Evolutionary conservation across 2,329 filamentous ascomycete species (phyloP), one percentile per base, ranked within the genome.

Genomic region (Sclerotinia spermophila): DNA sequence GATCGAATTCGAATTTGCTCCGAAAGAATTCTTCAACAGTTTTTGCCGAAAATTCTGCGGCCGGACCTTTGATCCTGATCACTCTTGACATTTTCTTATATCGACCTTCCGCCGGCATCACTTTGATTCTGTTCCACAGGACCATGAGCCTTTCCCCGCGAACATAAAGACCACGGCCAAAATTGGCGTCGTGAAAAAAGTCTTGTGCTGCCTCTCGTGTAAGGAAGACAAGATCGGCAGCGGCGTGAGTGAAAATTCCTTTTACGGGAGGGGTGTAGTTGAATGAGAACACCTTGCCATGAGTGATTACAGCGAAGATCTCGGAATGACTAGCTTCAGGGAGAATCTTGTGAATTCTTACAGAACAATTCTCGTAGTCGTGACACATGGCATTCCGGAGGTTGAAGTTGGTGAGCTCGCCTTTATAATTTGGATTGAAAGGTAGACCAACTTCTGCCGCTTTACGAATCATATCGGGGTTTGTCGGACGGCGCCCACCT

Each of bases 221-320:
- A 7, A 70, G 44, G 48, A 75, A 76, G 24, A 64, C 69, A 21
- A 73, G 51, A 19, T 70, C 65, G 3, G 69, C 70, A 17, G 72
- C 73, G 3, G 53, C 59, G 3, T 53, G 45, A 7, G 48, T 17
- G 13, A 67, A 62, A 17, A 68, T 15, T 6, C 27, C 24, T 27
- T 55, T 15, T 1, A 66, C 15, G 0, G 72, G 40, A 13, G 7
- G n/a, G 33, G 59, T 68, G 35, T 67, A 64, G 27, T 69, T 62
- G 30, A 72, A 72, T 5, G 65, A 48, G 13, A 69, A 73, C 2
- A 76, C 68, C 24, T 71, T 72, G 30, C 73, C 74, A 40, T 72
- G 67, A 2, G 40, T 61, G 17, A 75, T 67, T 5, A 69, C 6
- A 1, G 33, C 55, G 7, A 75, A 67, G 11, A 74, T 70, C 4